Base-by-base conservation (phyloP, 225 moss, liverwort and hornwort species). In the Polytrichum commune region DNA sequence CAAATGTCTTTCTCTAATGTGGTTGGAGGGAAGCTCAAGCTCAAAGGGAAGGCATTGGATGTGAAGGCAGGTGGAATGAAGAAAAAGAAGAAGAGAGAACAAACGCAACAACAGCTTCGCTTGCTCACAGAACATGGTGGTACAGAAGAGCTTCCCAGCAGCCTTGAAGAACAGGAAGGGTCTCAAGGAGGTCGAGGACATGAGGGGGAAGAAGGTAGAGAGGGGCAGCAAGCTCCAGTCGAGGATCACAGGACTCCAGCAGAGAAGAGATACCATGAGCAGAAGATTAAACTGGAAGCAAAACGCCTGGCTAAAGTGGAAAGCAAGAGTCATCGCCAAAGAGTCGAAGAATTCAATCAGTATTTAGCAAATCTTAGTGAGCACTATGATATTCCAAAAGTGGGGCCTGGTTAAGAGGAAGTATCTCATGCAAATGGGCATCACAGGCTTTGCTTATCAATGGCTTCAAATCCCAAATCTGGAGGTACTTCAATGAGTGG, bases 301-400 rank as follows among this genome's bases (percentile, higher is more conserved):
- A 81, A 83, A 33, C 89, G 86, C 54, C 76, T 93, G 27, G 72
- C 90, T 5, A 95, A 94, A 73, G 78, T 92, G 69, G 89, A 90
- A 25, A 89, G 89, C 72, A 92, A 90, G 76, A 90, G 89, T 6
- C 91, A 93, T 81, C 83, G 90, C 19, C 85, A 96, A 78, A 90
- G 90, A 87, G 90, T 96, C 24, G 90, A 96, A 74, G 96, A 92
- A 62, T 89, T 90, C 38, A 91, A 93, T 77, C 95, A 96, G 77
- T 92, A 90, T 68, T 73, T 89, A 66, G 93, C 93, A 19, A 90
- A 90, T 72, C 87, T 93, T 35, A 90, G 92, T 80, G 93, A 96
- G 87, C 92, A 92, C 78, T 89, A 93, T 76, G 93, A 93, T 70
- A 92, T 96, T 76, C 90, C 90, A 19, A 96, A 90, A 75, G 92